phyloP scores from a whole-genome alignment of 257 asterid species.

The Echites panduratus region DNA sequence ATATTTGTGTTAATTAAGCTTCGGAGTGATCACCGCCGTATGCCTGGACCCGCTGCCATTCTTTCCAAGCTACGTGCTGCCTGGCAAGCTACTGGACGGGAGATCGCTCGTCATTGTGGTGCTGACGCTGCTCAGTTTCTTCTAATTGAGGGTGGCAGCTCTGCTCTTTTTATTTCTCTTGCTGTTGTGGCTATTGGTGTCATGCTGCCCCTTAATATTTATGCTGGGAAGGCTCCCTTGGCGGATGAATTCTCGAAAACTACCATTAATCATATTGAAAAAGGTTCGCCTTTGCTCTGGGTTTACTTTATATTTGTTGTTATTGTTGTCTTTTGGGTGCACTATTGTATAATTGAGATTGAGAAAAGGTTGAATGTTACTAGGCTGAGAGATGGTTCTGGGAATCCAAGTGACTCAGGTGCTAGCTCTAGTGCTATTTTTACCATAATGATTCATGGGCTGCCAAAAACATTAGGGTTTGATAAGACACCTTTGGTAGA shows the following conservation, averaged over 20 bases:
- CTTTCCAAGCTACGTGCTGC: slow-evolving; percentile 86
- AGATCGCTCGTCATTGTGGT: slow-evolving; percentile 89
- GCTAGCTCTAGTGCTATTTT: slow-evolving; percentile 69
- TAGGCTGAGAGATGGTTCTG: slow-evolving; percentile 73
- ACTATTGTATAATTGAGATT: slow-evolving; percentile 65
- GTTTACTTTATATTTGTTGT: slow-evolving; percentile 77
- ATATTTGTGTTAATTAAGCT: slow-evolving; percentile 87
- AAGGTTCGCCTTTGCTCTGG: slow-evolving; percentile 93
- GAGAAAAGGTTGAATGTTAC: slow-evolving; percentile 68
- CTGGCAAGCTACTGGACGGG: slow-evolving; percentile 95
- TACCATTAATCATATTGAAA: slow-evolving; percentile 66
- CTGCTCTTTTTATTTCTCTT: slow-evolving; percentile 55
- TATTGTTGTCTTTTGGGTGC: slow-evolving; percentile 71
- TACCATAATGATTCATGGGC: slow-evolving; percentile 80
- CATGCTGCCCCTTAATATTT: slow-evolving; percentile 70
- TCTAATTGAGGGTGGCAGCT: slow-evolving; percentile 88
- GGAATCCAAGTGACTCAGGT: slow-evolving; percentile 67
- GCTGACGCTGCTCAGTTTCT: slow-evolving; percentile 98
- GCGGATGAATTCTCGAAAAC: slow-evolving; percentile 89
- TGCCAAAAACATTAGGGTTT: slow-evolving; percentile 79
- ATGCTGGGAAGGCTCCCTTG: slow-evolving; percentile 63
- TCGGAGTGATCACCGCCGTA: slow-evolving; percentile 94
- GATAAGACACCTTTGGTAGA: slow-evolving; percentile 70
- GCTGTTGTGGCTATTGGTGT: slow-evolving; percentile 57
- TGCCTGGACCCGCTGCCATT: slow-evolving; percentile 83